phyloP scores from a whole-genome alignment of 1,139 yeast species.

The Groenewaldozyma sp. region DNA sequence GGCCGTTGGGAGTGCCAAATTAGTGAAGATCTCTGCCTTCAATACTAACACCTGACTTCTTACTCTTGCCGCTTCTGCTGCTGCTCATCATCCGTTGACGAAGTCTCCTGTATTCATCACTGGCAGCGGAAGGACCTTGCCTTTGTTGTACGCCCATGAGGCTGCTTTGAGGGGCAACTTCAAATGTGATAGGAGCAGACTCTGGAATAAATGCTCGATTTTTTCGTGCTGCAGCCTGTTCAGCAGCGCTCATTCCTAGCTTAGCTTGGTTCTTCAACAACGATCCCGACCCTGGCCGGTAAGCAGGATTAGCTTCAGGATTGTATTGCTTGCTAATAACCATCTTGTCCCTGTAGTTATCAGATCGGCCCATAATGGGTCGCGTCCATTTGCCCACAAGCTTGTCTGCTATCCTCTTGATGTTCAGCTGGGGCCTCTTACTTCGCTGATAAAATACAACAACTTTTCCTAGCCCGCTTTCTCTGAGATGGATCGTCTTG shows the following conservation, averaged over 20 bases:
- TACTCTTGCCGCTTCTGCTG: slow-evolving; percentile 41
- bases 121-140: slow-evolving; percentile 31
- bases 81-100: slow-evolving; percentile 41
- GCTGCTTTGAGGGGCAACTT: slow-evolving; percentile 74
- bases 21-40: slow-evolving; percentile 48
- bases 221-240: slow-evolving; percentile 78
- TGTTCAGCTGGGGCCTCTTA: slow-evolving; percentile 75
- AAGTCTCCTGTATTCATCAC: slow-evolving; percentile 72
- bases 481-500: slow-evolving; percentile 90
- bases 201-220: slow-evolving; percentile 93
- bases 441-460: slow-evolving; percentile 89
- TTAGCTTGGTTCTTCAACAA: too few species aligned
- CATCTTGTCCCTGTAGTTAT: slow-evolving; percentile 83
- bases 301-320: slow-evolving; percentile 28
- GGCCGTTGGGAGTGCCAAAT: too few species aligned
- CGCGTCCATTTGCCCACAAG: slow-evolving; percentile 97
- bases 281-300: background rate
- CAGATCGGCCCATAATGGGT: slow-evolving; percentile 93
- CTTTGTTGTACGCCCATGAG: slow-evolving; percentile 31
- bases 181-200: slow-evolving; percentile 80
- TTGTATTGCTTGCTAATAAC: slow-evolving; percentile 66
- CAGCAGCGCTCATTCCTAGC: slow-evolving; percentile 57
- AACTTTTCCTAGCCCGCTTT: slow-evolving; percentile 89
- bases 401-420: slow-evolving; percentile 83
- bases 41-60: slow-evolving; percentile 65